phyloP scores from a whole-genome alignment of 2,329 filamentous ascomycete genomes.

The Aureobasidium mangrovei region DNA sequence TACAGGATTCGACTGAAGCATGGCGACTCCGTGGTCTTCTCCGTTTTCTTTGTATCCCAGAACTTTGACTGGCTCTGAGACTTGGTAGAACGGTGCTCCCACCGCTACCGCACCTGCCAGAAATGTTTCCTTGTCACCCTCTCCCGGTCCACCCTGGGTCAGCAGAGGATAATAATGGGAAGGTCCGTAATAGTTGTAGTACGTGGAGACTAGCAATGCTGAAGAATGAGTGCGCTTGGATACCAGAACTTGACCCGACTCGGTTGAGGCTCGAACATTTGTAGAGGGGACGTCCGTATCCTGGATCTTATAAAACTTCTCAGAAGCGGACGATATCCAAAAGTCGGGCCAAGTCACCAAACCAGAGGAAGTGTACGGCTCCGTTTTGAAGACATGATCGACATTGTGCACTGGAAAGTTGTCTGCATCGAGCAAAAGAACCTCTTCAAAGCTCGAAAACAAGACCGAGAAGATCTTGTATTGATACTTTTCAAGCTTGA shows the following conservation, averaged over 20 bases:
- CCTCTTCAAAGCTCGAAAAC: slow-evolving; percentile 41
- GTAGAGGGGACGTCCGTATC: slow-evolving; percentile 23
- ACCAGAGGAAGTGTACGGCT: slow-evolving; percentile 34
- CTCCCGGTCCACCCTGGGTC: slow-evolving; percentile 39
- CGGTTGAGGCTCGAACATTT: slow-evolving; percentile 26
- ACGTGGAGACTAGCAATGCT: slow-evolving; percentile 37
- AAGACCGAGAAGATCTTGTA: slow-evolving; percentile 42
- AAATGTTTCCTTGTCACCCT: slow-evolving; percentile 47
- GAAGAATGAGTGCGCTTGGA: slow-evolving; percentile 35
- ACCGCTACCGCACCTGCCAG: slow-evolving; percentile 36
- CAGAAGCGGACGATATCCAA: slow-evolving; percentile 34
- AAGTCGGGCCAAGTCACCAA: slow-evolving; percentile 43
- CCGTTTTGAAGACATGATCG: slow-evolving; percentile 29
- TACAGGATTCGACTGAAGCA: slow-evolving; percentile 18
- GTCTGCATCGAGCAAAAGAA: slow-evolving; percentile 43
- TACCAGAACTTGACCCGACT: slow-evolving; percentile 39
- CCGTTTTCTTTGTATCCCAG: slow-evolving; percentile 14
- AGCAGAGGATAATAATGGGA: slow-evolving; percentile 38
- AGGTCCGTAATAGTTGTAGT: slow-evolving; percentile 43
- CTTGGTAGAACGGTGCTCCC: slow-evolving; percentile 34
- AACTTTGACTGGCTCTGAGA: slow-evolving; percentile 21
- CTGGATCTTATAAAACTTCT: slow-evolving; percentile 33
- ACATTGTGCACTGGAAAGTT: slow-evolving; percentile 37
- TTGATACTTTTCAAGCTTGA: slow-evolving; percentile 37
- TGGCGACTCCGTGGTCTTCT: slow-evolving; percentile 14